These are phyloP conservation scores for Anthracocystis walkeri DNA, from an alignment of 1,284 basidiomycete species.

Conservation along the genomic window DNA sequence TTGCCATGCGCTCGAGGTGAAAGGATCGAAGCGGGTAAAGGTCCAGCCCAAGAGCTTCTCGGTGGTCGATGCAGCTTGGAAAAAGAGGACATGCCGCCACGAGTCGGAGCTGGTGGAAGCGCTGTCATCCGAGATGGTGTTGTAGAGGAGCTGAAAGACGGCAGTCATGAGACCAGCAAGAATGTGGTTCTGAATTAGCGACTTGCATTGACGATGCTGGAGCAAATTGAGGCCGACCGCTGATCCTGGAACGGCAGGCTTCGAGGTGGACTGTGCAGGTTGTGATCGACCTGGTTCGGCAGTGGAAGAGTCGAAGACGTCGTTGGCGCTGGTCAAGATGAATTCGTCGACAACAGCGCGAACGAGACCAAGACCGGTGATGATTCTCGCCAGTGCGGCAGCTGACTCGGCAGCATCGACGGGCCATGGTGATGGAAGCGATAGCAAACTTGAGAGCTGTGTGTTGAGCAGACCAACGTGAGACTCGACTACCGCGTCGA, in stretches of 20 bases:
- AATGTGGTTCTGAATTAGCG: constrained; percentile 50
- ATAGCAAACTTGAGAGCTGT: constrained; percentile 39
- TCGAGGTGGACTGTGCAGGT: constrained; percentile 18
- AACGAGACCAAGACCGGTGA: constrained; percentile 46
- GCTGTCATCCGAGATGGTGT: constrained; percentile 36
- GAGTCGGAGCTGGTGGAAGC: constrained; percentile 12
- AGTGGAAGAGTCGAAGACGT: constrained; percentile 31
- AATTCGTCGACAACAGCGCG: constrained; percentile 50
- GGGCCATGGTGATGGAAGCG: constrained; percentile 45
- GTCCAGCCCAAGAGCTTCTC: constrained; percentile 58
- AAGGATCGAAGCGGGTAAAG: constrained; percentile 52
- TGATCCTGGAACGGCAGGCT: constrained; percentile 39
- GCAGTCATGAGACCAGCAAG: constrained; percentile 50
- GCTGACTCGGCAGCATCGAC: constrained; percentile 30
- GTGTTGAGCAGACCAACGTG: constrained; percentile 46
- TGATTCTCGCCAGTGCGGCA: constrained; percentile 24
- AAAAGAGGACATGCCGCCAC: constrained; percentile 41
- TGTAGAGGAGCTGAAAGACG: constrained; percentile 50
- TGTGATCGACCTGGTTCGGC: constrained; percentile 26
- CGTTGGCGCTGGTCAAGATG: constrained; percentile 47
- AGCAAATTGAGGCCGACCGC: constrained; percentile 52
- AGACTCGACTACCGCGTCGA: constrained; percentile 26
- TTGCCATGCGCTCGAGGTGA: constrained; percentile 41
- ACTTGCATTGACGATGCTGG: constrained; percentile 60
- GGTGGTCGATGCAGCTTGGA: constrained; percentile 43